Evolutionary conservation across 495 filamentous ascomycete species (phyloP), one percentile per base, ranked within the genome.

Genomic region (Penicillium dipodomyicola): DNA sequence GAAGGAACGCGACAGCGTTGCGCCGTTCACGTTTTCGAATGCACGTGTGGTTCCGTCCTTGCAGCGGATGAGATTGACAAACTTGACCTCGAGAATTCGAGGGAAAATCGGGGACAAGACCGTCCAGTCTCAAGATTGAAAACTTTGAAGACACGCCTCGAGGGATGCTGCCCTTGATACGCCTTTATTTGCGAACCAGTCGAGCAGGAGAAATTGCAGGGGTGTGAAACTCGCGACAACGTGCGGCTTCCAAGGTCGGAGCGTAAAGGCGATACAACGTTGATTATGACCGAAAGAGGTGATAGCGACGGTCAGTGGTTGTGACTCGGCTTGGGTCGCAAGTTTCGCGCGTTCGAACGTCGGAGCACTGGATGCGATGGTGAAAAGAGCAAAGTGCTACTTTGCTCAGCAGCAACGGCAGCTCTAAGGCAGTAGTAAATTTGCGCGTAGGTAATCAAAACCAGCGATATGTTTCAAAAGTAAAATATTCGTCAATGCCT

Each of bases 401-500:
- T 23, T 25, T 25, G 47, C 25, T 42, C 43, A 20, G 27, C 23
- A 25, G 41, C 46, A 27, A 51, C 4, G 19, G 12, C 32, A 25
- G 17, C 19, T 48, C 30, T 9, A 12, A 17, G 22, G 12, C 22
- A 7, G 27, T 30, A 46, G 40, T 15, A 39, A 48, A 29, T 40
- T 37, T 56, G 49, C 43, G 51, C 40, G 39, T 25, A 25, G 40
- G n/a, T 14, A 9, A 47, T 22, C 19, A 23, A 15, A 22, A 8
- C 11, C 30, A 23, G 60, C 53, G 58, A 64, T 48, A 39, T 29
- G 39, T 27, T 22, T 33, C 40, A 57, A 30, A 22, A n/a, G 47
- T 58, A 42, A 49, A 42, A 59, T 57, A 57, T 41, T 43, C 8
- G 27, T 53, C 61, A 67, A 69, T 69, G 49, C 58, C 54, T 63